Percentiles rank a stretch among this genome's conserved stretches.
phyloP scores from a whole-genome alignment of 108 stramenopile genomes.

The Hondaea fermentalgiana region DNA sequence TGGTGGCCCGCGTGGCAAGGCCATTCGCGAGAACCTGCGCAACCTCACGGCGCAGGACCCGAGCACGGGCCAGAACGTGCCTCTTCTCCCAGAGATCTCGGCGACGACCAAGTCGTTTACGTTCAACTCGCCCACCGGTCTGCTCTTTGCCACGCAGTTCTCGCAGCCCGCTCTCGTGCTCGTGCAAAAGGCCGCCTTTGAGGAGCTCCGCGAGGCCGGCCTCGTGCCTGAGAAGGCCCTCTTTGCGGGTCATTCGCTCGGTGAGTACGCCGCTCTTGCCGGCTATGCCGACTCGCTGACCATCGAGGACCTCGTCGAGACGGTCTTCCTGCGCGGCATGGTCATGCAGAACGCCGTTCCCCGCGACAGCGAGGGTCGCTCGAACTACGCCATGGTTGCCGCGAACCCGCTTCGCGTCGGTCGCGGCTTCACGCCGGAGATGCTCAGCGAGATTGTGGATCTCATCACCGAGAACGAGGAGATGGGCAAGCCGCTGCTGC shows the following conservation, averaged over 20 bases:
- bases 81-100: neutral
- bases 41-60: neutral
- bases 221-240: neutral
- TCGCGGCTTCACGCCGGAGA: neutral
- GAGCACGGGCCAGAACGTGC: neutral
- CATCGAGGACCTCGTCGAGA: slow-evolving; percentile 14
- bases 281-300: neutral
- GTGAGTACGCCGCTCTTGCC: slow-evolving; percentile 22
- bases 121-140: slow-evolving; percentile 17
- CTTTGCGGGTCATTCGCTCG: slow-evolving; percentile 25
- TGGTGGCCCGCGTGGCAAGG: slow-evolving; percentile 19
- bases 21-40: slow-evolving; percentile 18
- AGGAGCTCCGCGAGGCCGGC: neutral
- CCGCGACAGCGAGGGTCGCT: neutral
- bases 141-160: slow-evolving; percentile 28
- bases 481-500: neutral
- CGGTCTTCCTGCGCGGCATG: slow-evolving; percentile 21
- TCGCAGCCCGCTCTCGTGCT: slow-evolving; percentile 23
- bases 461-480: neutral
- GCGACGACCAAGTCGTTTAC: neutral
- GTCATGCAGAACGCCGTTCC: slow-evolving; percentile 26
- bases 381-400: slow-evolving; percentile 22
- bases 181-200: slow-evolving; percentile 24
- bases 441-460: neutral
- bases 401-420: slow-evolving; percentile 10